Evolutionary conservation across 108 stramenopile genomes (phyloP).

Genomic region (Licmophora abbreviata): DNA sequence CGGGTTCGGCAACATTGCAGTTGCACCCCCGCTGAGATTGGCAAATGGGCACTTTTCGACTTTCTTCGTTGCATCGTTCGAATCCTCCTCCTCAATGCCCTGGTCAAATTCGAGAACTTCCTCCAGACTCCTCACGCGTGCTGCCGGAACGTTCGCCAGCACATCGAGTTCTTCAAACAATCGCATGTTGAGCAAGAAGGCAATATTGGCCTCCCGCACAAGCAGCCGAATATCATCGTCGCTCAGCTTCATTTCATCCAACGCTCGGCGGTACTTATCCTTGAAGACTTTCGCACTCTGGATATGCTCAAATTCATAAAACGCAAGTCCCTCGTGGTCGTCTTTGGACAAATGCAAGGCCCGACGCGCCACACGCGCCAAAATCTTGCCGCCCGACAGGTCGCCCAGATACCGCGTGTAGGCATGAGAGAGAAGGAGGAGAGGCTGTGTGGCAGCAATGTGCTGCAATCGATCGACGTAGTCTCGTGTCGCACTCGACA

Average conservation of each 20-base stretch:
- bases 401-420: slow-evolving; percentile 91
- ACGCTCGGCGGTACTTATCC: slow-evolving; percentile 60
- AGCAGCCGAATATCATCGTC: slow-evolving; percentile 34
- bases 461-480: slow-evolving; percentile 62
- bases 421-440: slow-evolving; percentile 76
- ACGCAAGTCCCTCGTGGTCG: slow-evolving; percentile 48
- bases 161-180: slow-evolving; percentile 90
- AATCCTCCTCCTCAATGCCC: slow-evolving; percentile 3
- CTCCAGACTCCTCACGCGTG: slow-evolving; percentile 49
- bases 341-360: slow-evolving; percentile 44
- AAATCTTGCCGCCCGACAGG: slow-evolving; percentile 73
- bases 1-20: slow-evolving; percentile 12
- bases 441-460: slow-evolving; percentile 42
- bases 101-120: slow-evolving; percentile 31
- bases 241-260: slow-evolving; percentile 54
- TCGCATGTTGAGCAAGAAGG: slow-evolving; percentile 83
- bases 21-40: neutral
- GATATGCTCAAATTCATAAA: slow-evolving; percentile 74
- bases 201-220: slow-evolving; percentile 85
- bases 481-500: slow-evolving; percentile 65
- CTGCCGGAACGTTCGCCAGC: slow-evolving; percentile 38
- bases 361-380: slow-evolving; percentile 62
- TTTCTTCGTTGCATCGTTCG: neutral
- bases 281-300: slow-evolving; percentile 71
- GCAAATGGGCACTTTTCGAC: neutral